phyloP scores from a whole-genome alignment of 805 yeast species.

The Wickerhamomyces alni region DNA sequence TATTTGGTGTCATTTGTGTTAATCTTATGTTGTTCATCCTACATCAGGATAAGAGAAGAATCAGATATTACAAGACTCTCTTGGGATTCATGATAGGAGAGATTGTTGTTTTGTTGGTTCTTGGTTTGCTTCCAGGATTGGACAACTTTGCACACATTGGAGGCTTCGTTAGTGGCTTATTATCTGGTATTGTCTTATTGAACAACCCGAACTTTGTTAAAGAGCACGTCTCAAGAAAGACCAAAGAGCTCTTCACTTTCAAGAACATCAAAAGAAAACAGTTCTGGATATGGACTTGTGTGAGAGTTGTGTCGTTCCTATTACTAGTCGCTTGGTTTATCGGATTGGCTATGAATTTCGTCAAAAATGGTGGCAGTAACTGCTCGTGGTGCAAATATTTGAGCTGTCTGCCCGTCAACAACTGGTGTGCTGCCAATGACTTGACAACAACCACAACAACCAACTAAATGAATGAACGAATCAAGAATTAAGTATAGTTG shows the following conservation, averaged over 20 bases:
- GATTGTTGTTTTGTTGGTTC: constrained; percentile 49
- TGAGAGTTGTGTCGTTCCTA: constrained; percentile 39
- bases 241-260: constrained; percentile 11
- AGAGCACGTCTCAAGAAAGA: constrained; percentile 6
- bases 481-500: neutral
- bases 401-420: constrained; percentile 63
- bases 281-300: constrained; percentile 48
- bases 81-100: constrained; percentile 47
- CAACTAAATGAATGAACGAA: neutral
- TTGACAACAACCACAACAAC: constrained; percentile 5
- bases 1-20: constrained; percentile 63
- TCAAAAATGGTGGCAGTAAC: constrained; percentile 38
- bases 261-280: constrained; percentile 27
- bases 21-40: constrained; percentile 49
- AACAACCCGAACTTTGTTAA: constrained; percentile 48
- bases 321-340: constrained; percentile 45
- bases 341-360: constrained; percentile 42
- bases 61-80: constrained; percentile 39
- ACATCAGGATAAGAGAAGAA: constrained; percentile 43
- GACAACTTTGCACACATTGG: constrained; percentile 76
- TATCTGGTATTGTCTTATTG: constrained; percentile 42
- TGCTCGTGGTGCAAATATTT: constrained; percentile 74
- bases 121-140: constrained; percentile 67
- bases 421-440: constrained; percentile 58
- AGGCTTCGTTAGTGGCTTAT: constrained; percentile 41